phyloP scores from a whole-genome alignment of 306 rosid species.

The Begonia loranthoides region DNA sequence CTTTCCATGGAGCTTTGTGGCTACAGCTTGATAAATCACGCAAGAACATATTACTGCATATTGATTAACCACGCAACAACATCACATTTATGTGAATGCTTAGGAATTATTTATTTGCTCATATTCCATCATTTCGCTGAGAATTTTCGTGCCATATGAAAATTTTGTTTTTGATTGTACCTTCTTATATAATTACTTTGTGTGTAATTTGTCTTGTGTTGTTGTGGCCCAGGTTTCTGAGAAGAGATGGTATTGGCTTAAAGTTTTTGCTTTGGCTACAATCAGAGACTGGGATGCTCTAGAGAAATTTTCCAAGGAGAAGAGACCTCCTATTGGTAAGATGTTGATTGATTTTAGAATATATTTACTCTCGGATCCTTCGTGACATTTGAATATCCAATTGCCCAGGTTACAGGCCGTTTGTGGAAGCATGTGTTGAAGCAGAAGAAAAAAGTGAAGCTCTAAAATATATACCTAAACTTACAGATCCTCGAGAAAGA shows the following conservation, averaged over 20 bases:
- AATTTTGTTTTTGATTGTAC: conserved; percentile 1
- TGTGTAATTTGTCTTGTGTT: conserved; percentile 9
- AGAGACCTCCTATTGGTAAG: conserved; percentile 81
- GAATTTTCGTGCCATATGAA: not conserved
- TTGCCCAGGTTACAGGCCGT: conserved; percentile 61
- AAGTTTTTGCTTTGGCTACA: conserved; percentile 93
- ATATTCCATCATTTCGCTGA: too few species aligned
- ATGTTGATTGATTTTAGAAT: not conserved
- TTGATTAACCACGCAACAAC: too few species aligned
- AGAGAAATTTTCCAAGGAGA: conserved; percentile 88
- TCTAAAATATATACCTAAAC: conserved; percentile 84
- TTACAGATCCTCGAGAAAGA: conserved; percentile 84
- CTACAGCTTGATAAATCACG: too few species aligned
- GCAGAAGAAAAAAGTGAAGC: conserved; percentile 95
- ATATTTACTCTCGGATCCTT: conserved; percentile 13
- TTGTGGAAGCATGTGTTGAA: conserved; percentile 94
- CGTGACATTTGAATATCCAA: not conserved
- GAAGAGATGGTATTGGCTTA: conserved; percentile 99
- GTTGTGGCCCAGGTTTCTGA: conserved; percentile 64
- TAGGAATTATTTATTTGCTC: too few species aligned
- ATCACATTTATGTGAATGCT: too few species aligned
- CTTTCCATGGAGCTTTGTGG: too few species aligned
- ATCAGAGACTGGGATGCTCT: conserved; percentile 86
- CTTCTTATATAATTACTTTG: conserved; percentile 3
- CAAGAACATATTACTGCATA: too few species aligned